These are phyloP conservation scores for Paramecium octaurelia DNA, from an alignment of 73 alveolate species.

Conservation along the genomic window DNA sequence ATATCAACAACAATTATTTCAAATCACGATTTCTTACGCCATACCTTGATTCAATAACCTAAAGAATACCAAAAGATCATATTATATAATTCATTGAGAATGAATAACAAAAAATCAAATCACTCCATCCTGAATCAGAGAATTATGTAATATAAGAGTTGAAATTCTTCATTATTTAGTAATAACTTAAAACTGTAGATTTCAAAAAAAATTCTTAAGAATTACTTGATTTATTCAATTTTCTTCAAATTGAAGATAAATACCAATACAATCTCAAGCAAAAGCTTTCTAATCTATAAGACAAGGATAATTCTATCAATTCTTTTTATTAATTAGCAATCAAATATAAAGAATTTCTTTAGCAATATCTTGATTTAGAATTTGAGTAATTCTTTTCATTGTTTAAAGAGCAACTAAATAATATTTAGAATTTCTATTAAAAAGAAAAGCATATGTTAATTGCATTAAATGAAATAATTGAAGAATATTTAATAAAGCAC, in stretches of 20 bases:
- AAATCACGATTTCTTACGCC: neutral
- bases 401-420: neutral
- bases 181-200: neutral
- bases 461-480: neutral
- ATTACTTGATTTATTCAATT: neutral
- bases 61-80: neutral
- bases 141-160: neutral
- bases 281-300: neutral
- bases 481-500: neutral
- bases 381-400: neutral
- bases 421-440: neutral
- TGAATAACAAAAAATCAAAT: neutral
- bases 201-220: neutral
- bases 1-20: neutral
- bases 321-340: neutral
- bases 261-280: neutral
- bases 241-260: neutral
- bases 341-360: neutral
- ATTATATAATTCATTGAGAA: neutral
- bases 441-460: neutral
- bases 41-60: neutral
- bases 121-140: neutral
- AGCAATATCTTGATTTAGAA: neutral
- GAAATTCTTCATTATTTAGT: neutral
- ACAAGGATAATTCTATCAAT: neutral